Conservation (phyloP, 495 filamentous ascomycete genomes). For the Xylaria venustula region DNA sequence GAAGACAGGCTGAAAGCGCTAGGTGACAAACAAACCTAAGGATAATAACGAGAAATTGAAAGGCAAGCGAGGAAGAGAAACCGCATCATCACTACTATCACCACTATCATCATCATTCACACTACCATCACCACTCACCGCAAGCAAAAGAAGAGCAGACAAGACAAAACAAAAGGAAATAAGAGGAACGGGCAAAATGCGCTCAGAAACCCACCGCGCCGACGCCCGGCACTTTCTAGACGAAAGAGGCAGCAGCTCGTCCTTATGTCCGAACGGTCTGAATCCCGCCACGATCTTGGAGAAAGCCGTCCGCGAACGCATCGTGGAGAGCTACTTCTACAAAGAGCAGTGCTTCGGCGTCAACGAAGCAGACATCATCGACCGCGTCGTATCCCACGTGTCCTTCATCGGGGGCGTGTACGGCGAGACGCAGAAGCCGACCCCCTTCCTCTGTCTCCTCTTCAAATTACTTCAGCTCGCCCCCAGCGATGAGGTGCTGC, state of each 20-base stretch:
- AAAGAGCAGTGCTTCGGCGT: slow-evolving; percentile 97
- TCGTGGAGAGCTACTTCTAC: slow-evolving; percentile 93
- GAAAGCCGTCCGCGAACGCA: slow-evolving; percentile 89
- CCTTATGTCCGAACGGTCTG: slow-evolving; percentile 63
- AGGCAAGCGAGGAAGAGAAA: too few relatives aligned
- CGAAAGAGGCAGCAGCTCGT: slow-evolving; percentile 59
- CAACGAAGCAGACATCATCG: slow-evolving; percentile 81
- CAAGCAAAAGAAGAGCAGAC: too few relatives aligned
- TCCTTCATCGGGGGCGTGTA: slow-evolving; percentile 82
- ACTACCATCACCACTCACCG: too few relatives aligned
- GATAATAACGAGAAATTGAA: not conserved
- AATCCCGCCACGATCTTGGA: slow-evolving; percentile 90
- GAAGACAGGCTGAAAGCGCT: too few relatives aligned
- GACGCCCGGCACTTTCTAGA: slow-evolving; percentile 76
- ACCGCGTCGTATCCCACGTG: slow-evolving; percentile 82
- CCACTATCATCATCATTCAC: too few relatives aligned
- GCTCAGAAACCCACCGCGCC: slow-evolving; percentile 56
- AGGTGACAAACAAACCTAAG: too few relatives aligned
- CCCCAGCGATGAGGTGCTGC: slow-evolving; percentile 74
- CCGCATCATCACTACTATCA: too few relatives aligned
- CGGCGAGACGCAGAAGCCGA: slow-evolving; percentile 74
- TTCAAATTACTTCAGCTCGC: slow-evolving; percentile 93
- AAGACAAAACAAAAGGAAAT: not conserved
- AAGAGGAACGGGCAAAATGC: not conserved
- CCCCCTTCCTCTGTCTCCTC: slow-evolving; percentile 89